Conservation (phyloP, 805 yeast genomes). For the Isabelozyma heimii region DNA sequence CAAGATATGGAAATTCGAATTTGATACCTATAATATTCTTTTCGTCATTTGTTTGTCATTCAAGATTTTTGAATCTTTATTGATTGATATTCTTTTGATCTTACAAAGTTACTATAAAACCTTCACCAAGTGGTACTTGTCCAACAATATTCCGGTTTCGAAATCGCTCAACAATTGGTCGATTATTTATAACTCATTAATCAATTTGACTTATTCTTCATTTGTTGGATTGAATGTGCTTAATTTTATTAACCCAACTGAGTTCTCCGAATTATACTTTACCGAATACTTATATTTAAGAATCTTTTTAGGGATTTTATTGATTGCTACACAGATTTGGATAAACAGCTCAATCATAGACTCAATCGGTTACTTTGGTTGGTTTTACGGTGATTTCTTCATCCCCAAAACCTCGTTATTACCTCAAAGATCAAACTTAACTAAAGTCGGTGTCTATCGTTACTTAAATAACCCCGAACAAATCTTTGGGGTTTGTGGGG, state of each 20-base stretch:
- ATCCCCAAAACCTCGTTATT: conserved; percentile 44
- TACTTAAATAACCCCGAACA: conserved; percentile 83
- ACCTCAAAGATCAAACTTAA: conserved; percentile 46
- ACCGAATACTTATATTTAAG: conserved; percentile 47
- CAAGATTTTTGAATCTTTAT: conserved; percentile 49
- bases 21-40: conserved; percentile 22
- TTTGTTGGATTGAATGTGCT: conserved; percentile 43
- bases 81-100: conserved; percentile 50
- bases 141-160: conserved; percentile 61
- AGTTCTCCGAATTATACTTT: conserved; percentile 14
- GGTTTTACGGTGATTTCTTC: conserved; percentile 88
- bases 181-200: conserved; percentile 51
- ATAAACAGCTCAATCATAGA: conserved; percentile 65
- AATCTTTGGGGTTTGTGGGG: conserved; percentile 71
- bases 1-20: conserved; percentile 3
- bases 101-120: conserved; percentile 59
- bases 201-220: conserved; percentile 54
- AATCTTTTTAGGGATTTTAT: conserved; percentile 55
- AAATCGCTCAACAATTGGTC: conserved; percentile 76
- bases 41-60: conserved; percentile 42
- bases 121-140: conserved; percentile 63
- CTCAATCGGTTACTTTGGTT: conserved; percentile 80
- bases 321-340: conserved; percentile 63
- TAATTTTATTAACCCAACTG: conserved; percentile 15
- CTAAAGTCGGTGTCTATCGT: conserved; percentile 79